phyloP scores from a whole-genome alignment of 176 grass and related monocot species.

The Oryza brachyantha region DNA sequence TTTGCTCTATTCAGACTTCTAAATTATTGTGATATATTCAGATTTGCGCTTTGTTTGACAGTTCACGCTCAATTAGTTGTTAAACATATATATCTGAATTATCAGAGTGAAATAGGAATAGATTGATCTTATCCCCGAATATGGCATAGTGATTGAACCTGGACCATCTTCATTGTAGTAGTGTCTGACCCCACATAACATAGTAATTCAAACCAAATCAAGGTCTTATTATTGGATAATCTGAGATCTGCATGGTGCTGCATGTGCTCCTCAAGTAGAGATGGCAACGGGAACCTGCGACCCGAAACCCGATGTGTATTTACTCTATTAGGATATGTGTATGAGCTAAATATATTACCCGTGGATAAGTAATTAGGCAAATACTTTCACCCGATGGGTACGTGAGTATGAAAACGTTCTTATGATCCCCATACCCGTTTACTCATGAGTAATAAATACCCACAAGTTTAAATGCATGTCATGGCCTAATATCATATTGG shows the following conservation, averaged over 20 bases:
- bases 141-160: background rate
- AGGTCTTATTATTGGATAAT: constrained; percentile 6
- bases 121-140: background rate
- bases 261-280: background rate
- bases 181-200: background rate
- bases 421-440: no score
- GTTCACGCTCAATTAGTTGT: background rate
- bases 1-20: background rate
- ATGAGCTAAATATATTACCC: no score
- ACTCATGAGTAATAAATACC: no score
- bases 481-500: no score
- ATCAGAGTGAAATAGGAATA: background rate
- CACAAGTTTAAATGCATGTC: no score
- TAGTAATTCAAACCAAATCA: constrained; percentile 11
- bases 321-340: no score
- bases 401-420: no score
- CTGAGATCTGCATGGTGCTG: constrained; percentile 38
- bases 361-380: no score
- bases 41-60: background rate
- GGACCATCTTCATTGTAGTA: constrained; percentile 2
- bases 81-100: background rate
- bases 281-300: no score
- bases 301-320: no score
- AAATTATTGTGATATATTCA: background rate
- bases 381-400: no score